Base-by-base conservation (phyloP, 345 rosid species). In the Luvunga scandens region DNA sequence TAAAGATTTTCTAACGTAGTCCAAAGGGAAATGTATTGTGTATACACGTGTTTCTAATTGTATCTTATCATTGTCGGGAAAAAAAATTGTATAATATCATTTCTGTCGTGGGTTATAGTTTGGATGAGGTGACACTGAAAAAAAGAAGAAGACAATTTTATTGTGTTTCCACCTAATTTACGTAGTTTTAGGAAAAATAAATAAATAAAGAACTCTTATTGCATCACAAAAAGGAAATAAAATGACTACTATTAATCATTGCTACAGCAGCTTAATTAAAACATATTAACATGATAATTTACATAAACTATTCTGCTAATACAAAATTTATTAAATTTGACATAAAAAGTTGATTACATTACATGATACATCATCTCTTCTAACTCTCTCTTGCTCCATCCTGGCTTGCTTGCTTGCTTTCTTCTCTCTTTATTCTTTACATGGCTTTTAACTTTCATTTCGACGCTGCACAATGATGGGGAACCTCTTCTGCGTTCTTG, bases 401-500 rank as follows among this genome's bases (percentile, higher is more conserved):
- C 21, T 36, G 31, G 18, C 25, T 2, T 30, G 62, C 55, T 53
- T 62, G 24, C 25, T 2, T 28, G 67, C 53, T 50, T 68, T 27
- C 16, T 10, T 16, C 39, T 9, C 67, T 0, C 33, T 16, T 12
- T 31, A 27, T 63, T 66, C 24, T 75, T 75, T 66, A 74, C 69
- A 64, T 1, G 39, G 79, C 77, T 78, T 73, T 53, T 21, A 53
- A 69, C 78, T 33, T 19, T 18, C 73, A 42, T 69, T 69, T 38
- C 92, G 88, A 22, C 88, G 93, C 76, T 83, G 80, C 84, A 94
- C 85, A 8, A 86, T 80, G 82, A 97, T 90, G 4, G 97, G 98
- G 69, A 91, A 97, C 25, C 98, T 90, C 88, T 97, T 97, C 78
- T 91, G 94, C 33, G 92, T 97, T 84, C 98, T 84, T 21, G 97